phyloP scores from a whole-genome alignment of 1,284 basidiomycete genomes.

The Sanghuangporus weigelae region DNA sequence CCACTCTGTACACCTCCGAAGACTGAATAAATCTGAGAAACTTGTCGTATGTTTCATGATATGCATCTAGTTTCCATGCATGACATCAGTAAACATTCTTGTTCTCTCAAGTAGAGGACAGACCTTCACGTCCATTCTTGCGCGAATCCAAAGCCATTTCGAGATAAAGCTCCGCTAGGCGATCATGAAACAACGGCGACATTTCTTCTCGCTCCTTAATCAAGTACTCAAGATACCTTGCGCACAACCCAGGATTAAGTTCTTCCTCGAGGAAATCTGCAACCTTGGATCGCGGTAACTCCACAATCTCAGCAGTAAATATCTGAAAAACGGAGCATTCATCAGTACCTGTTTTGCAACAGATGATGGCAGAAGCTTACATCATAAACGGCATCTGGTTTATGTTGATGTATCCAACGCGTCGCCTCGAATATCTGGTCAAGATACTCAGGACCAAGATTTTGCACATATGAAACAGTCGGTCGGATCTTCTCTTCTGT shows the following conservation, averaged over 20 bases:
- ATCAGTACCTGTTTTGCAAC: not conserved
- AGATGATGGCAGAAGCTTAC: slow-evolving; percentile 31
- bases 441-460: slow-evolving; percentile 78
- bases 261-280: slow-evolving; percentile 68
- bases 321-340: slow-evolving; percentile 47
- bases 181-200: slow-evolving; percentile 74
- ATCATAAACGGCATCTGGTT: slow-evolving; percentile 71
- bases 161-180: slow-evolving; percentile 83
- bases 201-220: slow-evolving; percentile 72
- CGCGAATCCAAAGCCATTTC: slow-evolving; percentile 53
- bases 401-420: slow-evolving; percentile 79
- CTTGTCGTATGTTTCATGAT: slow-evolving; percentile 53
- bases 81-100: not conserved
- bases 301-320: slow-evolving; percentile 91
- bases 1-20: slow-evolving; percentile 71
- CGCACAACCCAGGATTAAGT: slow-evolving; percentile 62
- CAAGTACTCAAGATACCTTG: slow-evolving; percentile 84
- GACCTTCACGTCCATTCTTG: slow-evolving; percentile 51
- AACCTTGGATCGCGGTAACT: slow-evolving; percentile 75
- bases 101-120: slow-evolving; percentile 20
- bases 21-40: slow-evolving; percentile 74
- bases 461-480: slow-evolving; percentile 87
- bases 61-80: slow-evolving; percentile 30
- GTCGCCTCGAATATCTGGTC: slow-evolving; percentile 76
- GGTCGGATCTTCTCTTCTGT: slow-evolving; percentile 76